Evolutionary conservation across 352 stramenopile species (phyloP), one percentile per base, ranked within the genome.

Genomic region (Plasmopara viticola): DNA sequence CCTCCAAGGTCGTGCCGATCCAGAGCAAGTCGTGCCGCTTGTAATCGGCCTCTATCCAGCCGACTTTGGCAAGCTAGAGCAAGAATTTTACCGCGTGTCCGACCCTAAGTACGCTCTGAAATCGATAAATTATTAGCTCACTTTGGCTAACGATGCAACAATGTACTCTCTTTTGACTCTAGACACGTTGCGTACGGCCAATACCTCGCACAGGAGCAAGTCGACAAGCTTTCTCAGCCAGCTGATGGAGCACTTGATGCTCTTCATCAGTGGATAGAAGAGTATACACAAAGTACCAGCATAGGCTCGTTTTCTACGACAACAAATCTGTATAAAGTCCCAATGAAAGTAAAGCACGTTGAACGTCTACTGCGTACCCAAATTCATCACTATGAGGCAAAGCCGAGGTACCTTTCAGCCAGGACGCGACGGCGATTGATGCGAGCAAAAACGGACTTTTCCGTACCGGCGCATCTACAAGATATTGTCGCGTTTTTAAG

Each of bases 401-500:
- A 54, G 3, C 28, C 18, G 1, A 10, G 51, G 1, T 40, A 2
- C 9, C 1, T 45, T 15, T 41, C 31, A 14, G 25, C 44, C 12
- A 46, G 28, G 3, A 63, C 37, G 17, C 58, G 43, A 2, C 55
- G 65, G 15, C 68, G 69, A 4, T 40, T 90, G 28, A 49, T 87
- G 44, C 70, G 74, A 9, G 74, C 76, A 1, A 39, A 56, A 6
- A 48, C 40, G 20, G 41, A 56, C 1, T 41, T 86, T 10, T 31
- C 31, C 1, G 51, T 90, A 6, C 79, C 79, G 0, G 43, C 43
- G 0, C 58, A 86, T 35, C 41, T 87, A 14, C 48, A 72, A 5
- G 44, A 53, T 9, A 31, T 70, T 37, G 70, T 91, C 29, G 68
- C 78, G 25, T 91, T 82, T 56, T 44, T 91, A 38, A 91, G 70